Evolutionary conservation across 805 yeast species (phyloP).

Genomic region (Pichia cabralensis): DNA sequence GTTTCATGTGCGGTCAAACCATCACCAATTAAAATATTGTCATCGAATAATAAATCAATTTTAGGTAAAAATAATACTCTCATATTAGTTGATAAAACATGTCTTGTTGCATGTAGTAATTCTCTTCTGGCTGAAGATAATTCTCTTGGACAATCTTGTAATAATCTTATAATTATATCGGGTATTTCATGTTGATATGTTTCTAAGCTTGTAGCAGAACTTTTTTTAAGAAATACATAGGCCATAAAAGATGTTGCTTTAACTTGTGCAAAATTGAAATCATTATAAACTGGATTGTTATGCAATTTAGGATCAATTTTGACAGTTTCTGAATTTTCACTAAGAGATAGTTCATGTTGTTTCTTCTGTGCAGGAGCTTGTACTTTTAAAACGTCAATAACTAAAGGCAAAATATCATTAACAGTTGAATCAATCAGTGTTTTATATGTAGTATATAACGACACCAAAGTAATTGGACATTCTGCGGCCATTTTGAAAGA

Average conservation of each 20-base stretch:
- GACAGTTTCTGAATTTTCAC: conserved; percentile 49
- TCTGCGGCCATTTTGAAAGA: conserved; percentile 91
- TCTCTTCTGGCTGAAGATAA: conserved; percentile 87
- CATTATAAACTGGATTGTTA: conserved; percentile 74
- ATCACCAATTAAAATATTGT: conserved; percentile 78
- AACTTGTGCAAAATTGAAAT: conserved; percentile 85
- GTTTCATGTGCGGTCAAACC: conserved; percentile 89
- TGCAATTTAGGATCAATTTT: conserved; percentile 66
- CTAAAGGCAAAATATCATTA: conserved; percentile 70
- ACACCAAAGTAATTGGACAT: conserved; percentile 94
- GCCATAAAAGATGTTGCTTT: conserved; percentile 94
- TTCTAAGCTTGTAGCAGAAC: conserved; percentile 53
- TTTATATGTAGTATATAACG: conserved; percentile 81
- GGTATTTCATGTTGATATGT: conserved; percentile 64
- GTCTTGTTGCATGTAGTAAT: conserved; percentile 86
- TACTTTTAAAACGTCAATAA: conserved; percentile 59
- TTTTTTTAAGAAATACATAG: conserved; percentile 79
- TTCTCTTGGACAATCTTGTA: conserved; percentile 95
- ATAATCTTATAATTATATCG: conserved; percentile 69
- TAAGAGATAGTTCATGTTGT: conserved; percentile 49
- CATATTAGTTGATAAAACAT: conserved; percentile 85
- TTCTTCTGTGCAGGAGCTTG: conserved; percentile 76
- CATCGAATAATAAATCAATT: conserved; percentile 77
- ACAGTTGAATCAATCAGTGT: conserved; percentile 60
- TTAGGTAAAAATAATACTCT: conserved; percentile 75